phyloP scores from a whole-genome alignment of 106 monocot genomes.

The Triglochin maritima region DNA sequence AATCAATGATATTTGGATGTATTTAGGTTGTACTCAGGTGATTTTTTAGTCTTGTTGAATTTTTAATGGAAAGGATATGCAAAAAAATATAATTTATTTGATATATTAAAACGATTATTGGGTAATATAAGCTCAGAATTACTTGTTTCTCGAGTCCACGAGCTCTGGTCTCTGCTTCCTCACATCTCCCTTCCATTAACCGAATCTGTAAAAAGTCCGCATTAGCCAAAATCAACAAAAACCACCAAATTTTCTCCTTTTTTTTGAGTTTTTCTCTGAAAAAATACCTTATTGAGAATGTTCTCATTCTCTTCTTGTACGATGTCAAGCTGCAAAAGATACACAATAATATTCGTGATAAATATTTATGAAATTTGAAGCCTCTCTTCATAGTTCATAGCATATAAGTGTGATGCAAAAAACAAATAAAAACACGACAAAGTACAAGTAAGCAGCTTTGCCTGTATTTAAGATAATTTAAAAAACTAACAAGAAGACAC shows the following conservation, averaged over 20 bases:
- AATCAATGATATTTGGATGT: too few species aligned
- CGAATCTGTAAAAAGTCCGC: conserved; percentile 32
- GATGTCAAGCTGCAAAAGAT: conserved; percentile 73
- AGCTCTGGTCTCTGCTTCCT: conserved; percentile 75
- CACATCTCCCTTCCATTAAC: conserved; percentile 60
- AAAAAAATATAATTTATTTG: too few species aligned
- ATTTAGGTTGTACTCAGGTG: too few species aligned
- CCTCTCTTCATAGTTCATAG: neutral
- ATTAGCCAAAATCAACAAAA: too few species aligned
- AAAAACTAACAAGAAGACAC: conserved; percentile 4
- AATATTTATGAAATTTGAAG: neutral
- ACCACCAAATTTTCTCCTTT: too few species aligned
- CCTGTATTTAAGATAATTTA: neutral
- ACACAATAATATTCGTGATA: neutral
- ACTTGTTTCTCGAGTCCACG: conserved; percentile 98
- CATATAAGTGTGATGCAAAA: too few species aligned
- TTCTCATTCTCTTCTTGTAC: conserved; percentile 95
- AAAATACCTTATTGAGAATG: conserved; percentile 65
- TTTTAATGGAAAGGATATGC: too few species aligned
- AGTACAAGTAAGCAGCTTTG: neutral
- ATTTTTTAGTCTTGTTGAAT: too few species aligned
- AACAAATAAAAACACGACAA: neutral
- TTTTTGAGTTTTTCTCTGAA: too few species aligned
- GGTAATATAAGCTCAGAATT: neutral
- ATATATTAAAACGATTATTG: neutral